phyloP scores from a whole-genome alignment of 73 alveolate species.

The Effrenium voratum region DNA sequence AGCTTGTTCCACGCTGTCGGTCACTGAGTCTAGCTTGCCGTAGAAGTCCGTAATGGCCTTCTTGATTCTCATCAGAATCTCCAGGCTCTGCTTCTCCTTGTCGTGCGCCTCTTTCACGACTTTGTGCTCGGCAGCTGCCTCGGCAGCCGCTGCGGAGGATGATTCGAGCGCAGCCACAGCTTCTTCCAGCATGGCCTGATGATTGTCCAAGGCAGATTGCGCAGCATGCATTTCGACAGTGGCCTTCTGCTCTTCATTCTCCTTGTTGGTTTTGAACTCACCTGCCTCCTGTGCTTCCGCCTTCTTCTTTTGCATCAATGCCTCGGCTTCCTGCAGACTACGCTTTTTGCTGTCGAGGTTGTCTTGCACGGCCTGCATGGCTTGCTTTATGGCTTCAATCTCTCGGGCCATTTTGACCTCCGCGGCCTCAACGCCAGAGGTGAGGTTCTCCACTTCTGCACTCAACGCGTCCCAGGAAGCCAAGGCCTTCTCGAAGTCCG shows the following conservation, averaged over 20 bases:
- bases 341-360: too few relatives aligned
- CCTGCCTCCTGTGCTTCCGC: neutral
- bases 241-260: neutral
- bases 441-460: neutral
- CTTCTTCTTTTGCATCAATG: too few relatives aligned
- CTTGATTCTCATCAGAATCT: neutral
- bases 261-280: neutral
- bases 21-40: neutral
- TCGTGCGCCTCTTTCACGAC: neutral
- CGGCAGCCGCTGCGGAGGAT: neutral
- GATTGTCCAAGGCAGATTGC: neutral
- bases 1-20: constrained; percentile 1
- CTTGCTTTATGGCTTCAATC: neutral
- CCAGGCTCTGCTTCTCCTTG: neutral
- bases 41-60: neutral
- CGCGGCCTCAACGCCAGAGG: neutral
- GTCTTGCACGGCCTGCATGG: neutral
- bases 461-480: neutral
- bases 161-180: neutral
- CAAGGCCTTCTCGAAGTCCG: neutral
- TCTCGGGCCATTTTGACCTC: neutral
- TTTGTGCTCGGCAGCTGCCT: neutral
- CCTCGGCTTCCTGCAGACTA: too few relatives aligned
- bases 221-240: constrained; percentile 14
- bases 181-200: neutral